phyloP scores from a whole-genome alignment of 306 rosid species.

The Abrus precatorius region DNA sequence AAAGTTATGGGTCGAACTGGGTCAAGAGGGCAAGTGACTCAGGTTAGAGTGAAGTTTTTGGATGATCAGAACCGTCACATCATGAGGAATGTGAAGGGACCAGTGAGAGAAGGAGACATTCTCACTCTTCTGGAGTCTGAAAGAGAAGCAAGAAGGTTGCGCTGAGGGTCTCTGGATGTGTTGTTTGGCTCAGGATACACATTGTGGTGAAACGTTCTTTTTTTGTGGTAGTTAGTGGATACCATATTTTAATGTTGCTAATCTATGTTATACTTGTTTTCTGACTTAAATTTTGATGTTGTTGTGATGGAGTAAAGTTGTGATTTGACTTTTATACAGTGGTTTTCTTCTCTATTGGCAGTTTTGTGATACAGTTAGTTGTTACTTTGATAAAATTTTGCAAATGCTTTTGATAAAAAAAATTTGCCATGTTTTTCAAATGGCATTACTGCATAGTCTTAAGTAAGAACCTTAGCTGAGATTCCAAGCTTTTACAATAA shows the following conservation, averaged over 20 bases:
- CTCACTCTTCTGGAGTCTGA: constrained; percentile 66
- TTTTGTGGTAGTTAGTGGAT: constrained; percentile 14
- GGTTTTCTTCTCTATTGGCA: not conserved
- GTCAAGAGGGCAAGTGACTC: constrained; percentile 66
- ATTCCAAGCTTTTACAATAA: too few relatives aligned
- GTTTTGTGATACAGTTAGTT: not conserved
- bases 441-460: too few relatives aligned
- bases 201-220: not conserved
- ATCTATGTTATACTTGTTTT: constrained; percentile 17
- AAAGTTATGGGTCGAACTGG: constrained; percentile 66
- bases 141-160: constrained; percentile 68
- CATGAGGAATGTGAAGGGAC: constrained; percentile 65
- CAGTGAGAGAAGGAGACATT: constrained; percentile 60
- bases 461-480: too few relatives aligned
- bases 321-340: not conserved
- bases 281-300: constrained; percentile 17
- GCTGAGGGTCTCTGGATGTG: constrained; percentile 34
- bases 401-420: not conserved
- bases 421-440: too few relatives aligned
- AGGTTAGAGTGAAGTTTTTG: constrained; percentile 62
- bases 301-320: constrained; percentile 2
- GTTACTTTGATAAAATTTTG: not conserved
- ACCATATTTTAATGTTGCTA: constrained; percentile 2
- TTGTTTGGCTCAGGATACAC: not conserved
- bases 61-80: constrained; percentile 64